phyloP scores from a whole-genome alignment of 2,329 filamentous ascomycete species.

The Simplicillium aogashimaense region DNA sequence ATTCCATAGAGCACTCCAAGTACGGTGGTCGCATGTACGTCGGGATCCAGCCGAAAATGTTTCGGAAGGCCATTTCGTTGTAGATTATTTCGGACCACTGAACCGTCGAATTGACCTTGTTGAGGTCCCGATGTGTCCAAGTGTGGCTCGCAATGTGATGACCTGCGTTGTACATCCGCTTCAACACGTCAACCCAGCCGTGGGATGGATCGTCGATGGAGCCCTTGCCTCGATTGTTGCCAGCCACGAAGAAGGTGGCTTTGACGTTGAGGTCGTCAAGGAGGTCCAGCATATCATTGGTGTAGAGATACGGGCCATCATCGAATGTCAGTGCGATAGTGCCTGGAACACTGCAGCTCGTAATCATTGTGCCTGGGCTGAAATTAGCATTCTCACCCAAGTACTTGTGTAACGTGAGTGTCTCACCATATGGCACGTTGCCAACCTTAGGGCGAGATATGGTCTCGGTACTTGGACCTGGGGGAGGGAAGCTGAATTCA shows the following conservation, averaged over 20 bases:
- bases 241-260: slow-evolving; percentile 32
- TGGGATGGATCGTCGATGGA: slow-evolving; percentile 26
- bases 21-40: slow-evolving; percentile 35
- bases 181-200: slow-evolving; percentile 25
- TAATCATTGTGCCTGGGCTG: slow-evolving; percentile 21
- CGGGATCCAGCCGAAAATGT: slow-evolving; percentile 29
- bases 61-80: slow-evolving; percentile 33
- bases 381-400: not conserved
- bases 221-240: slow-evolving; percentile 29
- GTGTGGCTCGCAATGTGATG: slow-evolving; percentile 38
- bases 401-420: slow-evolving; percentile 10
- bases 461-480: slow-evolving; percentile 19
- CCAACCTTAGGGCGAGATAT: slow-evolving; percentile 20
- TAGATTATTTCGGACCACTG: slow-evolving; percentile 28
- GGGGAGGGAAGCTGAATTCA: slow-evolving; percentile 18
- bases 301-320: slow-evolving; percentile 34
- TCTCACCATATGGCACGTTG: slow-evolving; percentile 26
- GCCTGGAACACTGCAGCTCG: slow-evolving; percentile 21
- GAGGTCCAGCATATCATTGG: slow-evolving; percentile 27
- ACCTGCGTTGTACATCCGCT: slow-evolving; percentile 28
- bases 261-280: slow-evolving; percentile 19
- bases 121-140: slow-evolving; percentile 35
- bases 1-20: slow-evolving; percentile 27
- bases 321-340: slow-evolving; percentile 36
- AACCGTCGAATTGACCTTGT: slow-evolving; percentile 20